Conservation (phyloP, 2,329 filamentous ascomycete genomes). For the Sphaceloma murrayae region DNA sequence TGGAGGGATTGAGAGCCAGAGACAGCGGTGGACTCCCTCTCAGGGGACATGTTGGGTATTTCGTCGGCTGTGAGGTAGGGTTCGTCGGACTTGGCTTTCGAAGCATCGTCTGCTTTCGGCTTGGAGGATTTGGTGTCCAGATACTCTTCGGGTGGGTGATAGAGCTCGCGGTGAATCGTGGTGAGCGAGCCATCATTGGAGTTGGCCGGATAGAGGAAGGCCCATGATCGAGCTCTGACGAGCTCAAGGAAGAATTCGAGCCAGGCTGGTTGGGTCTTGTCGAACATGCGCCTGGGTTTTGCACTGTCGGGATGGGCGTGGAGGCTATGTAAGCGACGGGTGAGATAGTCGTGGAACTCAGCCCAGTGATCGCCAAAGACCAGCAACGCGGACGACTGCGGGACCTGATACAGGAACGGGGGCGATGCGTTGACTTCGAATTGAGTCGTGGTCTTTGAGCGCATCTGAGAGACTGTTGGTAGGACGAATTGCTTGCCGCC, state of each 20-base stretch:
- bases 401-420: constrained; percentile 76
- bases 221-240: constrained; percentile 66
- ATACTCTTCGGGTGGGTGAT: constrained; percentile 60
- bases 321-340: constrained; percentile 44
- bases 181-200: constrained; percentile 52
- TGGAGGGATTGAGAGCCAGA: constrained; percentile 39
- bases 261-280: constrained; percentile 63
- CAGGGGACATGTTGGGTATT: constrained; percentile 29
- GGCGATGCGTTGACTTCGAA: constrained; percentile 31
- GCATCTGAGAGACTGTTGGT: constrained; percentile 35
- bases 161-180: constrained; percentile 70
- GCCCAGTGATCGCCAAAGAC: constrained; percentile 80
- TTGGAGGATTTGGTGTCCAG: constrained; percentile 11
- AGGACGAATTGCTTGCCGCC: constrained; percentile 50
- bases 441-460: constrained; percentile 19
- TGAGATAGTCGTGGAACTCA: constrained; percentile 72
- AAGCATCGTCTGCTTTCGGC: not conserved
- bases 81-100: constrained; percentile 22
- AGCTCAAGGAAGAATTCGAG: constrained; percentile 69
- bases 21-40: constrained; percentile 40
- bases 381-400: constrained; percentile 70
- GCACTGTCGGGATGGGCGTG: constrained; percentile 22
- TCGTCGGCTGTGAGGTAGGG: constrained; percentile 30
- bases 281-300: constrained; percentile 46
- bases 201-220: constrained; percentile 63